These are phyloP conservation scores for Ichthyophthirius multifiliis DNA, from an alignment of 169 alveolate genomes.

Conservation along the genomic window DNA sequence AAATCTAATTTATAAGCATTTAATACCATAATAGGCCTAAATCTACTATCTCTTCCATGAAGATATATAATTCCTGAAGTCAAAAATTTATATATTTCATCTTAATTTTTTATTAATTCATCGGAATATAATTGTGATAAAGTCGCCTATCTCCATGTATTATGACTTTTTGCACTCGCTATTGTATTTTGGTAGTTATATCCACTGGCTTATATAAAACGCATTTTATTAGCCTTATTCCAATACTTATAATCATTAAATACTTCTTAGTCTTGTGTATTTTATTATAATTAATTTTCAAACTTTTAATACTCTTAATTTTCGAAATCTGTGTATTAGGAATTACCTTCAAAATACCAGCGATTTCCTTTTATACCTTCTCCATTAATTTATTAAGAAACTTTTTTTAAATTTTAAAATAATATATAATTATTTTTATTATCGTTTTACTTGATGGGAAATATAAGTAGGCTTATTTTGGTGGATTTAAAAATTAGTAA, in stretches of 20 bases:
- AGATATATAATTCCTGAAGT: slow-evolving; percentile 63
- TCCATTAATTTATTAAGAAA: background rate
- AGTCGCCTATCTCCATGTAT: slow-evolving; percentile 11
- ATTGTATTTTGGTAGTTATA: background rate
- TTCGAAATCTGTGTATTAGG: background rate
- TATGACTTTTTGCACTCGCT: background rate
- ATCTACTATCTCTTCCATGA: slow-evolving; percentile 71
- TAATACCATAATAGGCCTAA: slow-evolving; percentile 65
- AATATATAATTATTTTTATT: background rate
- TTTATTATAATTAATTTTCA: background rate
- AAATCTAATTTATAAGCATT: slow-evolving; percentile 51
- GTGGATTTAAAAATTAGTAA: background rate
- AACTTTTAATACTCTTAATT: background rate
- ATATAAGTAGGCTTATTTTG: slow-evolving; percentile 7
- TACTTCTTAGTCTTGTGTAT: background rate
- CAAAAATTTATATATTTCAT: background rate
- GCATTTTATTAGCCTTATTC: background rate
- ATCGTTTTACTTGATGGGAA: background rate
- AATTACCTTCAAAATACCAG: background rate
- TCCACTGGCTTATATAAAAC: slow-evolving; percentile 1
- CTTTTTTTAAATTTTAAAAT: background rate
- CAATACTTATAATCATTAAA: background rate
- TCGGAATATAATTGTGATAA: slow-evolving; percentile 1
- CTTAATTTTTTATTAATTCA: background rate
- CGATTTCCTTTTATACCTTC: background rate